Evolutionary conservation across 1,139 yeast genomes (phyloP).

Genomic region (Suhomyces taliae): DNA sequence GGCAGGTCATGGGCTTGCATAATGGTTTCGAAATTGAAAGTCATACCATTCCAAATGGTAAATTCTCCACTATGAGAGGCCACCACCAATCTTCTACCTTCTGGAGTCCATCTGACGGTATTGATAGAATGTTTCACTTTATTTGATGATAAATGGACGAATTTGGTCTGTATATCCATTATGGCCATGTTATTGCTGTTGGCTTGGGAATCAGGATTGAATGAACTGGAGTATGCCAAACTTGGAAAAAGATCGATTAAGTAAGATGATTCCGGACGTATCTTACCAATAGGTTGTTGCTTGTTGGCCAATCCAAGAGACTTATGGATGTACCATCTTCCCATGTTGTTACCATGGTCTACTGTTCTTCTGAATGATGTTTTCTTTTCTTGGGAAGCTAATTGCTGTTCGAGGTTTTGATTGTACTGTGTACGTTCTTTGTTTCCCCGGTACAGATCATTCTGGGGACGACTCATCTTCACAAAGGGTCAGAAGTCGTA

Average conservation of each 20-base stretch:
- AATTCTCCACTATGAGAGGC: constrained; percentile 95
- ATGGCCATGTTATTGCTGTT: constrained; percentile 45
- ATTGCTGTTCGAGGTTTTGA: constrained; percentile 44
- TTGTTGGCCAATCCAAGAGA: constrained; percentile 48
- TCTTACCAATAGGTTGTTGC: constrained; percentile 51
- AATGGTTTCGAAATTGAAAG: constrained; percentile 93
- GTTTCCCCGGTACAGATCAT: neutral
- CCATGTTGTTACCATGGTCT: constrained; percentile 85
- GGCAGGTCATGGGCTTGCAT: constrained; percentile 98
- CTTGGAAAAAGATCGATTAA: constrained; percentile 75
- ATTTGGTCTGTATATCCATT: constrained; percentile 71
- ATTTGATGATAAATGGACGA: constrained; percentile 87
- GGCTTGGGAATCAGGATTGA: constrained; percentile 20
- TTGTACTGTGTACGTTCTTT: constrained; percentile 20
- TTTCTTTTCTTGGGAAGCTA: constrained; percentile 48
- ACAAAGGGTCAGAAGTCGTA: neutral
- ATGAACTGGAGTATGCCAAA: constrained; percentile 47
- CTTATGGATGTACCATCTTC: constrained; percentile 65
- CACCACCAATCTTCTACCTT: constrained; percentile 85
- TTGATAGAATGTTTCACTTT: constrained; percentile 91
- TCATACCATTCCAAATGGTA: constrained; percentile 95
- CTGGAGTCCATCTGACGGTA: constrained; percentile 94
- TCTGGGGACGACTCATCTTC: constrained; percentile 1
- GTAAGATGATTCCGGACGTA: constrained; percentile 79
- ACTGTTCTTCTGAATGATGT: constrained; percentile 77